Base-by-base conservation (phyloP, 1,284 basidiomycete genomes). In the Veloboletus limbatus region DNA sequence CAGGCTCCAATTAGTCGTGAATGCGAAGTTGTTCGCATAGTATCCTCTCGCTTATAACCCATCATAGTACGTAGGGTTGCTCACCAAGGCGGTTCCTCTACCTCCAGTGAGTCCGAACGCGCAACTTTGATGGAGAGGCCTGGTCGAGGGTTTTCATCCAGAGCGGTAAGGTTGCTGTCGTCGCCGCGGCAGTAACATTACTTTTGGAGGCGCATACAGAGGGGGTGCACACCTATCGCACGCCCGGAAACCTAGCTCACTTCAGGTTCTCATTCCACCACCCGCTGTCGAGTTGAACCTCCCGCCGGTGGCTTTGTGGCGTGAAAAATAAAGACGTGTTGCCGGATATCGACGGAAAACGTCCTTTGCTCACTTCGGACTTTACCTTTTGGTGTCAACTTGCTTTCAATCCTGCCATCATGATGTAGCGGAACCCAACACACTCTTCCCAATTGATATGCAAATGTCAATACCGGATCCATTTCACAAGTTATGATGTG, bases 391-490 rank as follows among this genome's bases (percentile, higher is more conserved):
- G 5, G 13, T 46, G 24, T 39, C 34, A 7, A 41, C 1, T n/a
- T n/a, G 34, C 42, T 47, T 17, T 49, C 20, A 11, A 39, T 34
- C 5, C 9, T 40, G 42, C 40, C 36, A 41, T 49, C n/a, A n/a
- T n/a, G n/a, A 91, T 88, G 96, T 49, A 85, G 84, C 51, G 94
- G 94, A 11, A 92, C 88, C 1, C 1, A 9, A 26, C 39, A 47
- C 10, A 45, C 32, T 18, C 18, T 41, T 24, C 38, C 27, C 6
- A 22, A 13, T 54, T 89, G 87, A 89, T 59, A 97, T 97, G 71
- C 96, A 96, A n/a, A n/a, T n/a, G n/a, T n/a, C 69, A 97, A 97
- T 56, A 92, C 92, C 18, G 93, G 93, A n/a, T 86, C 88, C 0
- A 92, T 97, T 63, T 83, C 93, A 0, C 85, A 91, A 61, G 90